A percentile compares a stretch with the other conserved stretches of the same genome.
Conservation (phyloP, 129 eudicot species). For the Pulicaria dysenterica region DNA sequence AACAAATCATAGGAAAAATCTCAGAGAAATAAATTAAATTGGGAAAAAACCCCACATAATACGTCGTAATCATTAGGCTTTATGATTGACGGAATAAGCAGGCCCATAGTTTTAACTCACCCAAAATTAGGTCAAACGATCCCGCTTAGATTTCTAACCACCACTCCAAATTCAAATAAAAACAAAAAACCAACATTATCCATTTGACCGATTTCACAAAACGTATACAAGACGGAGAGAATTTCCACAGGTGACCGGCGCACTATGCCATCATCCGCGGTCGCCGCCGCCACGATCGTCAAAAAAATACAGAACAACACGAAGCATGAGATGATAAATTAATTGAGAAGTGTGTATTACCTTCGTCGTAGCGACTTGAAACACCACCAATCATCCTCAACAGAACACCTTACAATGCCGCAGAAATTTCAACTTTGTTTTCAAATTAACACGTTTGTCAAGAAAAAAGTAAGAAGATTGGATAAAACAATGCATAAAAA, state of each 20-base stretch:
- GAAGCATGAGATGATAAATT: not conserved
- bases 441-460: conserved; percentile 13
- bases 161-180: conserved; percentile 12
- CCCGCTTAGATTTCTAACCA: conserved; percentile 21
- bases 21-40: conserved; percentile 5
- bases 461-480: conserved; percentile 4
- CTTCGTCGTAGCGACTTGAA: conserved; percentile 23
- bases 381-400: conserved; percentile 22
- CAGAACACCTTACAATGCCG: conserved; percentile 18
- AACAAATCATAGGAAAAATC: conserved; percentile 3
- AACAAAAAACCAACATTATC: conserved; percentile 30
- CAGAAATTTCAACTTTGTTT: conserved; percentile 10
- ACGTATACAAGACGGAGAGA: conserved; percentile 23
- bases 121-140: conserved; percentile 20
- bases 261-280: conserved; percentile 15
- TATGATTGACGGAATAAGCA: conserved; percentile 21
- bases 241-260: conserved; percentile 14
- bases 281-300: conserved; percentile 20
- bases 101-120: conserved; percentile 27
- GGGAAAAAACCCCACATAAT: conserved; percentile 2
- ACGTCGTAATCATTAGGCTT: conserved; percentile 23
- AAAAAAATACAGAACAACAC: conserved; percentile 3
- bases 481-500: not conserved
- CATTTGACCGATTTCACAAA: conserved; percentile 24
- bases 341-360: conserved; percentile 5